These are phyloP conservation scores for Pseudogymnoascus sp. DNA, from an alignment of 2,329 filamentous ascomycete genomes.

Conservation along the genomic window DNA sequence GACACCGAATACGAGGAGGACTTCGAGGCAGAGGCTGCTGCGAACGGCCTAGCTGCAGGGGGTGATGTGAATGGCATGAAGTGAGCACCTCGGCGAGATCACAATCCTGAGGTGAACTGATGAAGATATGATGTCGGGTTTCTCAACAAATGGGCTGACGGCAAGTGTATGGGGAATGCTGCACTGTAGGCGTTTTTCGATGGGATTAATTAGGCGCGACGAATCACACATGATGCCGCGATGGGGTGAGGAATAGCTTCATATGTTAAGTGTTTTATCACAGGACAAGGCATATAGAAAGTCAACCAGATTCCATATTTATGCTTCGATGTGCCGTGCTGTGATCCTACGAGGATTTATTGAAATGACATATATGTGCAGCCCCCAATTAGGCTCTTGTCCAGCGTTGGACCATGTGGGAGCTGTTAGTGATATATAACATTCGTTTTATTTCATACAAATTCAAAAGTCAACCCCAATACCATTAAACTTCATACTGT, in stretches of 20 bases:
- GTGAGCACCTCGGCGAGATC: background rate
- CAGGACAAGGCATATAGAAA: background rate
- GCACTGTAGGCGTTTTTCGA: constrained; percentile 4
- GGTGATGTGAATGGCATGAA: constrained; percentile 2
- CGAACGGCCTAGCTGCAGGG: background rate
- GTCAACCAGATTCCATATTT: background rate
- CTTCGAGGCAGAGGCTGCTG: background rate
- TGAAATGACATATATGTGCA: background rate
- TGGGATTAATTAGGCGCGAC: background rate
- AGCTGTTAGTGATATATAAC: background rate
- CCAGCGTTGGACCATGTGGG: background rate
- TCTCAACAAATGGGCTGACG: constrained; percentile 4
- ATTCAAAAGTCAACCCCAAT: background rate
- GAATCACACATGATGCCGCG: background rate
- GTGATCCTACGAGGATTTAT: background rate
- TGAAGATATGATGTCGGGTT: constrained; percentile 5
- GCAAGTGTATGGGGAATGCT: background rate
- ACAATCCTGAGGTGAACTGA: background rate
- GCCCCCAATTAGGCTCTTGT: background rate
- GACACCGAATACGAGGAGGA: constrained; percentile 4
- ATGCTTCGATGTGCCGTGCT: background rate
- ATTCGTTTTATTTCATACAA: background rate
- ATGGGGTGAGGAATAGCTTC: background rate
- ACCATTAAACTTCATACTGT: background rate
- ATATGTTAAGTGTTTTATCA: constrained; percentile 1